phyloP scores from a whole-genome alignment of 208 protist species.

The Trypanosoma rangeli region DNA sequence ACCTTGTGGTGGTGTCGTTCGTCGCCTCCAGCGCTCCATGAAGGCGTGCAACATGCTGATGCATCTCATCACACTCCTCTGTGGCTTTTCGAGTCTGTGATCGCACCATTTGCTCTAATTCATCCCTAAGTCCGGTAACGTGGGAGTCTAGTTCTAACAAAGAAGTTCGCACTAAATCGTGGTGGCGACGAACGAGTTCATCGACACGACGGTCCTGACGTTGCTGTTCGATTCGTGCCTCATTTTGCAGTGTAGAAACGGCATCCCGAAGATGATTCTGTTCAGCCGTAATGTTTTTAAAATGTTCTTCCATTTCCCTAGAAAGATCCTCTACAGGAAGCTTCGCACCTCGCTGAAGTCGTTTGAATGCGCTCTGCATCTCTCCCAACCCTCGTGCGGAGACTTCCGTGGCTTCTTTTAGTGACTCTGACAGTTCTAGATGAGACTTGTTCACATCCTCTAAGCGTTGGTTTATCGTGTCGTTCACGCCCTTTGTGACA shows the following conservation, averaged over 20 bases:
- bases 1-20: slow-evolving; percentile 35
- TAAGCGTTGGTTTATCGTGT: slow-evolving; percentile 2
- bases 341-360: slow-evolving; percentile 26
- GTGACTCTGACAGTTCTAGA: slow-evolving; percentile 16
- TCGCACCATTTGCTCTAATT: slow-evolving; percentile 29
- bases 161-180: slow-evolving; percentile 44
- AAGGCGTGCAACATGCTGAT: slow-evolving; percentile 45
- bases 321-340: slow-evolving; percentile 28
- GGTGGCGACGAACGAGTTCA: slow-evolving; percentile 45
- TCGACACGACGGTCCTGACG: slow-evolving; percentile 51
- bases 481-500: slow-evolving; percentile 6
- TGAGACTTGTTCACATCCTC: slow-evolving; percentile 18
- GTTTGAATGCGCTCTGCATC: slow-evolving; percentile 28
- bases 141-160: slow-evolving; percentile 40
- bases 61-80: slow-evolving; percentile 36
- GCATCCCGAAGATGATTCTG: slow-evolving; percentile 42
- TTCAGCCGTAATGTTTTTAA: slow-evolving; percentile 30
- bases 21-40: slow-evolving; percentile 50
- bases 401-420: slow-evolving; percentile 15
- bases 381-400: slow-evolving; percentile 6
- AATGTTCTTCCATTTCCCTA: slow-evolving; percentile 20
- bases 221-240: slow-evolving; percentile 32
- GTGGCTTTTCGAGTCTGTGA: slow-evolving; percentile 23
- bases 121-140: slow-evolving; percentile 39
- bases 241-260: slow-evolving; percentile 31